These are phyloP conservation scores for Ganoderma multipileum DNA, from an alignment of 1,284 basidiomycete species.

Conservation along the genomic window DNA sequence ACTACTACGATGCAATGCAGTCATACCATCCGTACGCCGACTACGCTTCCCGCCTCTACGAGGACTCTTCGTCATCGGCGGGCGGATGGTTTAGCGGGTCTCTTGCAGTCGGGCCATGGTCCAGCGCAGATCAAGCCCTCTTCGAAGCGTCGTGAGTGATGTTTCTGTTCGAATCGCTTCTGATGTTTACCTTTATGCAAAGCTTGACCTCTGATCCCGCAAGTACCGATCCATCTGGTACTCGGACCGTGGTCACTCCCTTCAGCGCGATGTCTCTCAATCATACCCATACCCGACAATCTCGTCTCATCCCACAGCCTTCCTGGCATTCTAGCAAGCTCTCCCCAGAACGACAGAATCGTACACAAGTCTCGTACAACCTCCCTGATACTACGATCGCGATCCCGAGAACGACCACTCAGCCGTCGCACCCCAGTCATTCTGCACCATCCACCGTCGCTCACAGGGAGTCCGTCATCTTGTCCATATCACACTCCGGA, in stretches of 20 bases:
- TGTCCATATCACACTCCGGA: too few relatives aligned
- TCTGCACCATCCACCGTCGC: too few relatives aligned
- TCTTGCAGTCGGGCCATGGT: not conserved
- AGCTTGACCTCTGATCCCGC: not conserved
- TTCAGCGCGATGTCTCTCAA: too few relatives aligned
- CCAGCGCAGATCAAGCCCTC: not conserved
- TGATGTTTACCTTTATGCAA: not conserved
- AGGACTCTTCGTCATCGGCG: not conserved
- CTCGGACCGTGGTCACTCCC: not conserved
- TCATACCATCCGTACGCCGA: not conserved
- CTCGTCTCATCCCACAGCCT: too few relatives aligned
- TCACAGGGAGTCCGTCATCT: too few relatives aligned
- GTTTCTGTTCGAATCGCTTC: accelerated
- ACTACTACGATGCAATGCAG: not conserved
- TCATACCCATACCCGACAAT: too few relatives aligned
- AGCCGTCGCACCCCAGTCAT: too few relatives aligned
- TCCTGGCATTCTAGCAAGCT: too few relatives aligned
- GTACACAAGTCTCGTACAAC: too few relatives aligned
- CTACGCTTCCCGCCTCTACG: not conserved
- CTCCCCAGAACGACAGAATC: too few relatives aligned
- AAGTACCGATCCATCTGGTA: not conserved
- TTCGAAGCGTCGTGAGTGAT: not conserved
- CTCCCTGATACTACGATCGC: too few relatives aligned
- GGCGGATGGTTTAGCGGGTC: not conserved
- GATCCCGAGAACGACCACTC: too few relatives aligned